phyloP scores from a whole-genome alignment of 306 rosid genomes.

The Rosa lucieae region DNA sequence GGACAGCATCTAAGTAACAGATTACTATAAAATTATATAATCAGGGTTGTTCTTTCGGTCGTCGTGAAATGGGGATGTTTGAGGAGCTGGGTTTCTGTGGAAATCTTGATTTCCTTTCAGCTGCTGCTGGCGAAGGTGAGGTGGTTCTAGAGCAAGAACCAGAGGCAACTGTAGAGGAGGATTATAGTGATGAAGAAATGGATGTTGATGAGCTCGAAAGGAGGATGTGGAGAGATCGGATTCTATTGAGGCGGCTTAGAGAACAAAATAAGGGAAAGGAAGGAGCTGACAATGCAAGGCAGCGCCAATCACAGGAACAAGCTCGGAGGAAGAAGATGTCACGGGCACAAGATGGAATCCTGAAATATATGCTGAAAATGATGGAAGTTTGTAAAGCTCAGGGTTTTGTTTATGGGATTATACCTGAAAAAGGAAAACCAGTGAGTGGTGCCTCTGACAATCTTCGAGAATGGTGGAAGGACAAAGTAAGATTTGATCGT shows the following conservation, averaged over 20 bases:
- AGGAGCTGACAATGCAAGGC: slow-evolving; percentile 53
- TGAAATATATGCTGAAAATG: slow-evolving; percentile 89
- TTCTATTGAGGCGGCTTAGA: slow-evolving; percentile 55
- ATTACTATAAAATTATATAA: neutral
- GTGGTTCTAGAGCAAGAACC: slow-evolving; percentile 41
- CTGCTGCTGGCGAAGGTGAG: slow-evolving; percentile 49
- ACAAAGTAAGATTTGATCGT: slow-evolving; percentile 78
- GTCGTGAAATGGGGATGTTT: slow-evolving; percentile 51
- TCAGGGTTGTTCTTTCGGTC: neutral
- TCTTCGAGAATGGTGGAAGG: slow-evolving; percentile 97
- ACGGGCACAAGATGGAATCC: slow-evolving; percentile 80
- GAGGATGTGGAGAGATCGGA: slow-evolving; percentile 78
- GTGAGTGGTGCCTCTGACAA: slow-evolving; percentile 86
- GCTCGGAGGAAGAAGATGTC: slow-evolving; percentile 94
- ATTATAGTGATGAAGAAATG: slow-evolving; percentile 60
- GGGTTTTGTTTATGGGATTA: slow-evolving; percentile 87
- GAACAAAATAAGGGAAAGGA: slow-evolving; percentile 64
- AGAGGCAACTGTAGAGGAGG: slow-evolving; percentile 56
- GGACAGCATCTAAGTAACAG: neutral
- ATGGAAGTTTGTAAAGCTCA: slow-evolving; percentile 94
- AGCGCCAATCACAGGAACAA: slow-evolving; percentile 75
- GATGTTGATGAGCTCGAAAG: slow-evolving; percentile 71
- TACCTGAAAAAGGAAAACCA: slow-evolving; percentile 87
- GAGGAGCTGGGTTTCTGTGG: slow-evolving; percentile 61
- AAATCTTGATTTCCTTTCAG: slow-evolving; percentile 57